Percentiles rank a stretch among this genome's conserved stretches.
phyloP scores from a whole-genome alignment of 495 filamentous ascomycete genomes.

The Diplogelasinospora grovesii region DNA sequence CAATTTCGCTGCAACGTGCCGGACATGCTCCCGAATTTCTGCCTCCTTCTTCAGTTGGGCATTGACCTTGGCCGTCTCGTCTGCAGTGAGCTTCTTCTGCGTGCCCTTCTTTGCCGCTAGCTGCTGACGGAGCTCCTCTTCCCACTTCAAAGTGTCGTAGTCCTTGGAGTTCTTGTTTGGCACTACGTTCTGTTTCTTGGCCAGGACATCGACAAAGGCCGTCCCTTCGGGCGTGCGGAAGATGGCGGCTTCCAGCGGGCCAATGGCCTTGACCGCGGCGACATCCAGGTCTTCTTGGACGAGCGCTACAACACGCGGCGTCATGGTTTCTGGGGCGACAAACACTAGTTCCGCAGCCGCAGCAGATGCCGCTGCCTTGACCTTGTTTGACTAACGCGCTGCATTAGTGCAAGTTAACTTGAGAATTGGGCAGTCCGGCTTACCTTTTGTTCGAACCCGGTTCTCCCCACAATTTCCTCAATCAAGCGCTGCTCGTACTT shows the following conservation, averaged over 20 bases:
- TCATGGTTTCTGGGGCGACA: constrained; percentile 78
- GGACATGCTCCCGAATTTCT: constrained; percentile 63
- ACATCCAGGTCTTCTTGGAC: constrained; percentile 65
- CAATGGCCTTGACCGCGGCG: constrained; percentile 57
- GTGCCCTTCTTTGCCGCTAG: constrained; percentile 87
- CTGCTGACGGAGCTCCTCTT: constrained; percentile 82
- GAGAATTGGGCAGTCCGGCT: background rate
- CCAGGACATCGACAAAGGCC: constrained; percentile 82
- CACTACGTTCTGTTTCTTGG: constrained; percentile 61
- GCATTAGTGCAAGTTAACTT: constrained; percentile 11
- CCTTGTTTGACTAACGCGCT: constrained; percentile 28
- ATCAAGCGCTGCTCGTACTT: constrained; percentile 41
- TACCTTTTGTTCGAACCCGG: constrained; percentile 43
- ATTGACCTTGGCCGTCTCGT: constrained; percentile 85
- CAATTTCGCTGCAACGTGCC: constrained; percentile 59
- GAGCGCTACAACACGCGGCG: constrained; percentile 65
- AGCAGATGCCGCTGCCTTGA: constrained; percentile 65
- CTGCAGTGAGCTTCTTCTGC: constrained; percentile 80
- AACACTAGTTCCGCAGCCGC: constrained; percentile 89
- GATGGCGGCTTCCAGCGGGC: constrained; percentile 83
- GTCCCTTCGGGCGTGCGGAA: constrained; percentile 83
- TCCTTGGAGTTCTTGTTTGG: constrained; percentile 81
- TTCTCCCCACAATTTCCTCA: constrained; percentile 41
- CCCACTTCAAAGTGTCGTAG: constrained; percentile 95
- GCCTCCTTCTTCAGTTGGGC: constrained; percentile 84